phyloP scores from a whole-genome alignment of 805 yeast species.

The Spathaspora arborariae region DNA sequence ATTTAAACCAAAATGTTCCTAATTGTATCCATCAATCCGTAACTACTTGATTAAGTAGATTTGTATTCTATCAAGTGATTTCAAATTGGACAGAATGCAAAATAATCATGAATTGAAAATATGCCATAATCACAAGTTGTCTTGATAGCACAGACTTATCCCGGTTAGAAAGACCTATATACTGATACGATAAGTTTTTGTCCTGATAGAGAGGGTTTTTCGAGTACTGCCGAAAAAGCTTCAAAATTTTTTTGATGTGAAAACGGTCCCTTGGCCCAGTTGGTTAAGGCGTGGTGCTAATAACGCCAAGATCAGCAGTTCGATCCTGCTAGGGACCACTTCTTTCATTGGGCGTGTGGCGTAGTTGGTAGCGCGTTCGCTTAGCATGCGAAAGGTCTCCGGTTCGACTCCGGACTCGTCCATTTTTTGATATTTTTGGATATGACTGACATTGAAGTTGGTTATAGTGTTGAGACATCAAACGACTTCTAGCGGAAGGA shows the following conservation, averaged over 20 bases:
- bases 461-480: no score
- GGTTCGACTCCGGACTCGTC: conserved; percentile 44
- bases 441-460: no score
- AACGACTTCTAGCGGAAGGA: no score
- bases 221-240: neutral
- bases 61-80: neutral
- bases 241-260: neutral
- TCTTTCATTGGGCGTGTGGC: conserved; percentile 38
- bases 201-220: neutral
- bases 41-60: neutral
- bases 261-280: conserved; percentile 45
- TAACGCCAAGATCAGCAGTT: conserved; percentile 67
- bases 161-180: no score
- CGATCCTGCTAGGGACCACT: conserved; percentile 79
- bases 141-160: neutral
- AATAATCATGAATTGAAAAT: neutral
- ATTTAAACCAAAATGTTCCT: neutral
- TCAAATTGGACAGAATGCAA: neutral
- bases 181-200: neutral
- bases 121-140: neutral
- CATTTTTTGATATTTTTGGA: conserved; percentile 14
- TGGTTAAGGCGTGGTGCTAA: conserved; percentile 53
- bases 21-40: neutral
- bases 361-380: conserved; percentile 50
- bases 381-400: conserved; percentile 49